Evolutionary conservation across 2,329 filamentous ascomycete species (phyloP).

Genomic region (Pseudogymnoascus sp.): DNA sequence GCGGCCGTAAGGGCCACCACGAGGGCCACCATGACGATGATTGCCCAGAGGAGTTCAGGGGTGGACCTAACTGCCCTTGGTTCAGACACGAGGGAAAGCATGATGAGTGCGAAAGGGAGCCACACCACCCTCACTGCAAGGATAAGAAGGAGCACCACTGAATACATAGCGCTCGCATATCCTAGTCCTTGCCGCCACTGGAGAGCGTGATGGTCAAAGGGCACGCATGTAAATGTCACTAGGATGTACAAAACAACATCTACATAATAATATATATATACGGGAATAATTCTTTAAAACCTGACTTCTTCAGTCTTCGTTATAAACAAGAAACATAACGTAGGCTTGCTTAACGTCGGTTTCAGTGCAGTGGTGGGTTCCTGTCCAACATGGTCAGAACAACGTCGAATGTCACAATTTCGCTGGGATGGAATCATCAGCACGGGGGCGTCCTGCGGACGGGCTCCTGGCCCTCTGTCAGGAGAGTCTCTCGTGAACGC

Average conservation of each 20-base stretch:
- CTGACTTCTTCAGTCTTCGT: not conserved
- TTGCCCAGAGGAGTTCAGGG: constrained; percentile 1
- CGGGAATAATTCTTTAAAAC: not conserved
- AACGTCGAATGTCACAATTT: not conserved
- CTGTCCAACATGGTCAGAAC: not conserved
- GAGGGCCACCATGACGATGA: not conserved
- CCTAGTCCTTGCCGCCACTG: not conserved
- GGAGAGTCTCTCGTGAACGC: not conserved
- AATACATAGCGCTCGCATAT: not conserved
- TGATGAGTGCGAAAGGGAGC: not conserved
- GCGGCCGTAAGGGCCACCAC: not conserved
- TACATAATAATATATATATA: not conserved
- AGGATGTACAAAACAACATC: not conserved
- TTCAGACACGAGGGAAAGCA: not conserved
- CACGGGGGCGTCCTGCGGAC: not conserved
- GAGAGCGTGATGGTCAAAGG: not conserved
- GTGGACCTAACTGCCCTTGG: not conserved
- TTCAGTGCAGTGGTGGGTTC: not conserved
- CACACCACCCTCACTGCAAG: not conserved
- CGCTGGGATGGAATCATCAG: not conserved
- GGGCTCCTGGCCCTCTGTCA: not conserved
- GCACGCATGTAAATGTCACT: not conserved
- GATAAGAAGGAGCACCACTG: not conserved
- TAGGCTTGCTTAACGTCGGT: not conserved
- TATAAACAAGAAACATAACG: not conserved